Base-by-base conservation (phyloP, 2,329 filamentous ascomycete species). In the Ophiosphaerella herpotricha region DNA sequence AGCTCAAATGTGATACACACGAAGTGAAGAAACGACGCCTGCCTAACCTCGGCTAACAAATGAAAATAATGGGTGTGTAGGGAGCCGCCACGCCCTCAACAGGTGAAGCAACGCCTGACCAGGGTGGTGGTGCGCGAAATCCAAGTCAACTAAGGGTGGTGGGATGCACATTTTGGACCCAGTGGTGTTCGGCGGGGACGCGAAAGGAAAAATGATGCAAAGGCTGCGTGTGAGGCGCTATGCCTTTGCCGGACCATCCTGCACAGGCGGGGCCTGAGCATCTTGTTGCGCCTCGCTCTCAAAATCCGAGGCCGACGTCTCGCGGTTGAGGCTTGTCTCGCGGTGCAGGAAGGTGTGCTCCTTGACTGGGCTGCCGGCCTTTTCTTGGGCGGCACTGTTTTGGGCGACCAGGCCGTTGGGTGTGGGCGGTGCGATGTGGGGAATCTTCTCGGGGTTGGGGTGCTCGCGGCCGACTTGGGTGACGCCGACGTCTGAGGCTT, bases 401-500 rank as follows among this genome's bases (percentile, higher is more conserved):
- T 66, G 60, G n/a, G 52, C 53, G 29, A 55, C 65, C 48, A 70
- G 73, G 61, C 74, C 75, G 64, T 73, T 74, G 63, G 73, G 77
- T 67, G 61, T 66, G 53, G 88, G 86, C 48, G 88, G 88, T 37
- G 88, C 86, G 63, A 93, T 83, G 79, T 96, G 91, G 26, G 92
- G 92, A 75, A 97, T 96, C 75, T 95, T 95, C 78, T 96, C 91
- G 61, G 92, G 91, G 43, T 92, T 87, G 46, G 94, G 94, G 75
- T 99, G 94, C 78, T 96, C 88, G 68, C 90, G 92, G 68, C 94
- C 94, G 69, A 99, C 90, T 68, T 88, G 88, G 71, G 93, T 96
- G 53, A 96, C 90, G 71, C 95, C 93, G 68, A 94, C 89, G 71
- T 94, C 89, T 70, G 92, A 90, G 74, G 91, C 91, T 80, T 97